Evolutionary conservation across 768 basidiomycete species (phyloP).

Genomic region (Lepiota brunneoincarnata): DNA sequence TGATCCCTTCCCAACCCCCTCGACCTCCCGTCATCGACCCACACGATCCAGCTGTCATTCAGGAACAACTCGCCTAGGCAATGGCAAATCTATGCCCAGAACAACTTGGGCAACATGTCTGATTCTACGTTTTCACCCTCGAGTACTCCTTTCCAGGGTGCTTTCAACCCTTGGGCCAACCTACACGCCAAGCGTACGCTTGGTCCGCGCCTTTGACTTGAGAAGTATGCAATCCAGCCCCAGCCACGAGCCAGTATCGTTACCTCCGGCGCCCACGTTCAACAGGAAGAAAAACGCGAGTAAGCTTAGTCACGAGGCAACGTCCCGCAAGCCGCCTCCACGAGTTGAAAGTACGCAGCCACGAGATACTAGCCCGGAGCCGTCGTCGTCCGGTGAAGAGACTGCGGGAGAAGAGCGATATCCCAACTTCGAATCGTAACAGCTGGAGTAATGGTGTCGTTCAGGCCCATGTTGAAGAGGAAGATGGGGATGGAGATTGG

Average conservation of each 20-base stretch:
- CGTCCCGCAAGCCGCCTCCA: conserved; percentile 45
- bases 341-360: conserved; percentile 83
- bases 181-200: conserved; percentile 53
- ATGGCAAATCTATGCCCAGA: conserved; percentile 78
- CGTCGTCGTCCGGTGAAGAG: conserved; percentile 73
- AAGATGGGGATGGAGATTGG: conserved; percentile 58
- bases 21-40: conserved; percentile 27
- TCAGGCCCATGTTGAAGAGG: conserved; percentile 17
- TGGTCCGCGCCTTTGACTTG: conserved; percentile 39
- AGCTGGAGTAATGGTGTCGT: conserved; percentile 29
- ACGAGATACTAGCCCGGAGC: conserved; percentile 77
- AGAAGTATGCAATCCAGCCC: conserved; percentile 73
- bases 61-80: conserved; percentile 72
- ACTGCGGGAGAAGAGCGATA: conserved; percentile 59
- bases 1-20: conserved; percentile 28
- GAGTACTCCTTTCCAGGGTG: conserved; percentile 66
- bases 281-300: conserved; percentile 38
- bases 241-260: conserved; percentile 61
- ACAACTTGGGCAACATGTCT: conserved; percentile 53
- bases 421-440: not conserved
- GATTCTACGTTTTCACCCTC: conserved; percentile 80
- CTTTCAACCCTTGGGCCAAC: conserved; percentile 74
- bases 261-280: conserved; percentile 51
- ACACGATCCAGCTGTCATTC: conserved; percentile 41
- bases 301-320: not conserved